Base-by-base conservation (phyloP, 1,284 basidiomycete genomes). In the Rhodofomes roseus region DNA sequence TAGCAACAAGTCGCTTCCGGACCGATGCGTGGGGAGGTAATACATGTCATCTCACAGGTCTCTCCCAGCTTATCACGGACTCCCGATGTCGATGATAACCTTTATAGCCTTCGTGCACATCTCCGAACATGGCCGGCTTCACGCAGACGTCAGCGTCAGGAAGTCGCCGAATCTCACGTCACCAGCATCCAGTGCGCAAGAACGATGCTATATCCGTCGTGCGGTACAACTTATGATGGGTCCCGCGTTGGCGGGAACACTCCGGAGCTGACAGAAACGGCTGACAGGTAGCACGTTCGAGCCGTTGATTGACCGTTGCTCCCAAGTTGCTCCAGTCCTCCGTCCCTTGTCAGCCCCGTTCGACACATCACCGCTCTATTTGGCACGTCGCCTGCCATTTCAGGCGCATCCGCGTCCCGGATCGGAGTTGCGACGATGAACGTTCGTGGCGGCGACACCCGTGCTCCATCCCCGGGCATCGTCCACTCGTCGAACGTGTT, bases 371-470 rank as follows among this genome's bases (percentile, higher is more conserved):
- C n/a, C 31, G 29, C 58, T 46, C 5, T 22, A 56, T 59, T 39
- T 41, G 58, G 58, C 9, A 51, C 36, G 9, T 43, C 22, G 9
- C n/a, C 31, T 56, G 41, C 58, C 58, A 27, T 18, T 51, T 41
- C 16, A 3, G 58, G 54, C n/a, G 18, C 40, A 59, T 59, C 57
- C 41, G 46, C 54, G 36, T 25, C 25, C 37, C 34, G 36, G 43
- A 20, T 51, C 55, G 59, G 59, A 56, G 27, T 14, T 14, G 40
- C 2, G 25, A 39, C 29, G 27, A 57, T 39, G 50, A 57, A 60
- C 59, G 59, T 60, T 60, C 56, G 59, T 60, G 29, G 6, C 25
- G 40, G 16, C 9, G 41, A 46, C 40, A n/a, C 31, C 29, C 29
- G 16, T 29, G 54, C 29, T 56, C 40, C 54, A 16, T 25, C 37